Evolutionary conservation across 805 yeast genomes (phyloP), one percentile per base, ranked within the genome.

Genomic region (Alloascoidea africana): DNA sequence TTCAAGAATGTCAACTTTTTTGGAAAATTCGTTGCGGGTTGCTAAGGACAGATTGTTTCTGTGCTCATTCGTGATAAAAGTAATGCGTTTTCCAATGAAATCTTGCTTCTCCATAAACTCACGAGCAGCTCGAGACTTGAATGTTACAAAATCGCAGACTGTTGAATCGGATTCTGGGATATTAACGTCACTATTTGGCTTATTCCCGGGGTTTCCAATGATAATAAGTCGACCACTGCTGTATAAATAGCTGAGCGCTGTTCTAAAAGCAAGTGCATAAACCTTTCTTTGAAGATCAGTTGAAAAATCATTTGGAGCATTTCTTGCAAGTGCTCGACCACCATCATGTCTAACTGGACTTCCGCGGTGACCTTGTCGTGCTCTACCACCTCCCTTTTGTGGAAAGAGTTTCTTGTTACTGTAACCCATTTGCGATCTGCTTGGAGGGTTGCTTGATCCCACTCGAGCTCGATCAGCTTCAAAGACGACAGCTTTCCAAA

Each of bases 291-390:
- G 93, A 47, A 91, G 65, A 6, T 68, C 73, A 2, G 96, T 79
- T 18, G 86, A 68, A 68, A 78, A 76, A 55, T 89, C 94, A 51
- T 81, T 85, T 36, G 95, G 94, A 2, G 96, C 96, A 39, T 70
- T 73, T 54, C 91, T 77, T 13, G 91, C 96, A 50, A 79, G 73
- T 0, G 97, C 96, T 48, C 78, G 68, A 38, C 89, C 86, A 55
- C 95, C 96, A 51, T 81, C 84, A 51, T 73, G 76, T 62, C 95
- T 76, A 34, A 77, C 80, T 36, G 98, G 98, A 16, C 95, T 84
- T 51, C 87, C 89, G 41, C 82, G 86, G 59, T 87, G 96, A 63
- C 99, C 99, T 39, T 74, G 79, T 66, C 99, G 77, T 38, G 99
- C 99, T 43, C 71, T 69, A 60, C 99, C 99, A 13, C 84, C 63